A percentile compares a stretch with the other conserved stretches of the same genome.
Evolutionary conservation across 805 yeast species (phyloP).

Genomic region (Lachancea sp.): DNA sequence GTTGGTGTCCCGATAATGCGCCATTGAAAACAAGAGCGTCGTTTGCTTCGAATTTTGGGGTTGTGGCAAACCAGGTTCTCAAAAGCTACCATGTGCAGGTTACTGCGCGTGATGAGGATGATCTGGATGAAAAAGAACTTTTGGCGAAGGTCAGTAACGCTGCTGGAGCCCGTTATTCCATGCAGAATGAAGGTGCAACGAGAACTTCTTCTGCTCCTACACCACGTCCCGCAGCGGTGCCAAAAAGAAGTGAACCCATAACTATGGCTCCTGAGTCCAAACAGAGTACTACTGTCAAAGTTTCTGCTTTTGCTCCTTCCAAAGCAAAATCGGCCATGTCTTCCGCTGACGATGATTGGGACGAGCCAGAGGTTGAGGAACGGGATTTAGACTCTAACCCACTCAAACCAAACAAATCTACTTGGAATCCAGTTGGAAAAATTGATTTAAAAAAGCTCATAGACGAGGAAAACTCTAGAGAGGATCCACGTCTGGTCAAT

Average conservation of each 20-base stretch:
- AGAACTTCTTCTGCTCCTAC: constrained; percentile 15
- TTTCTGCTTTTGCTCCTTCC: constrained; percentile 1
- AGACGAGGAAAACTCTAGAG: constrained; percentile 38
- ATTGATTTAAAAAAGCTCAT: constrained; percentile 43
- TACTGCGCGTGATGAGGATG: constrained; percentile 92
- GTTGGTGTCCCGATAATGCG: constrained; percentile 97
- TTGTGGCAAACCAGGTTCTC: constrained; percentile 55
- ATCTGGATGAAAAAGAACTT: constrained; percentile 72
- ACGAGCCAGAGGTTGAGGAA: constrained; percentile 41
- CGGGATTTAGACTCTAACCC: constrained; percentile 46
- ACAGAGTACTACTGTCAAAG: too few species aligned
- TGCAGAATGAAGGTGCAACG: constrained; percentile 34
- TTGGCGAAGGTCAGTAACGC: constrained; percentile 76
- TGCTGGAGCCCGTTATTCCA: constrained; percentile 91
- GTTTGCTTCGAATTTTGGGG: constrained; percentile 71
- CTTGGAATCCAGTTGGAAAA: constrained; percentile 59
- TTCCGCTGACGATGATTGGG: constrained; percentile 37
- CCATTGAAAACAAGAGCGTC: constrained; percentile 71
- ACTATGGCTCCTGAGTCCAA: neutral
- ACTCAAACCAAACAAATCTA: constrained; percentile 37
- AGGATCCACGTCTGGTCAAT: constrained; percentile 38
- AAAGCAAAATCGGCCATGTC: constrained; percentile 3
- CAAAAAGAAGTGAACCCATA: constrained; percentile 10
- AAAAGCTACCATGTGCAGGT: constrained; percentile 91
- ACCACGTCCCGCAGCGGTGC: constrained; percentile 21